Percentiles rank a stretch among this genome's conserved stretches.
Conservation (phyloP, 2,329 filamentous ascomycete species). For the Aschersonia sp. region DNA sequence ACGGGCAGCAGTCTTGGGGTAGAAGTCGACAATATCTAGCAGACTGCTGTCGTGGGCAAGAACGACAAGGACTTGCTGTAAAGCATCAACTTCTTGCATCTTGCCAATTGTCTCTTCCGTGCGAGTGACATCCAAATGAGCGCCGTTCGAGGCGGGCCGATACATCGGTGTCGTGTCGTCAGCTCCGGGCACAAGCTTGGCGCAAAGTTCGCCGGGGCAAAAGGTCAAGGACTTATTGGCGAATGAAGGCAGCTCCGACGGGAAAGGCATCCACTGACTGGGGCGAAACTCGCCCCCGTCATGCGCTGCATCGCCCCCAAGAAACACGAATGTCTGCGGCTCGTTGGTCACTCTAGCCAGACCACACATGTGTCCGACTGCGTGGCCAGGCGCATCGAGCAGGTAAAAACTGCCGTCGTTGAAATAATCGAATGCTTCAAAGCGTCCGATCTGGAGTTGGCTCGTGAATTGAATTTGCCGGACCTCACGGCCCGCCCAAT, state of each 20-base stretch:
- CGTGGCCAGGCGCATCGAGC: slow-evolving; percentile 16
- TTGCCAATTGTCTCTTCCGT: background rate
- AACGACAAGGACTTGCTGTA: slow-evolving; percentile 1
- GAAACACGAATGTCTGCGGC: slow-evolving; percentile 8
- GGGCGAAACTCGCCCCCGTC: slow-evolving; percentile 5
- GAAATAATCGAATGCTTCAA: slow-evolving; percentile 25
- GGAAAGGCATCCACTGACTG: background rate
- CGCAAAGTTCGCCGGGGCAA: background rate
- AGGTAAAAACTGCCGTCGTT: slow-evolving; percentile 25
- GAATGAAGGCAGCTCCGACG: background rate
- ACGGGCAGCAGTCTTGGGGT: background rate
- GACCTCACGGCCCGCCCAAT: slow-evolving; percentile 6
- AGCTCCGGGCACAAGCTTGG: background rate
- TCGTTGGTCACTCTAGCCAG: slow-evolving; percentile 6
- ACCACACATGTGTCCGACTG: slow-evolving; percentile 9
- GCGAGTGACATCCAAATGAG: background rate
- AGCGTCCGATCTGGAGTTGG: slow-evolving; percentile 14
- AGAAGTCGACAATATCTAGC: background rate
- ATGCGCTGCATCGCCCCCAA: slow-evolving; percentile 10
- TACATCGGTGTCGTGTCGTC: background rate
- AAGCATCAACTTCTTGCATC: slow-evolving; percentile 1
- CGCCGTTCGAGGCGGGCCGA: background rate
- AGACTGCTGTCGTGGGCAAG: background rate
- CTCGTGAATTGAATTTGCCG: slow-evolving; percentile 6
- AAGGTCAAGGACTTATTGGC: background rate